Evolutionary conservation across 2,329 filamentous ascomycete species (phyloP), one percentile per base, ranked within the genome.

Genomic region (Pseudohalonectria lignicola): DNA sequence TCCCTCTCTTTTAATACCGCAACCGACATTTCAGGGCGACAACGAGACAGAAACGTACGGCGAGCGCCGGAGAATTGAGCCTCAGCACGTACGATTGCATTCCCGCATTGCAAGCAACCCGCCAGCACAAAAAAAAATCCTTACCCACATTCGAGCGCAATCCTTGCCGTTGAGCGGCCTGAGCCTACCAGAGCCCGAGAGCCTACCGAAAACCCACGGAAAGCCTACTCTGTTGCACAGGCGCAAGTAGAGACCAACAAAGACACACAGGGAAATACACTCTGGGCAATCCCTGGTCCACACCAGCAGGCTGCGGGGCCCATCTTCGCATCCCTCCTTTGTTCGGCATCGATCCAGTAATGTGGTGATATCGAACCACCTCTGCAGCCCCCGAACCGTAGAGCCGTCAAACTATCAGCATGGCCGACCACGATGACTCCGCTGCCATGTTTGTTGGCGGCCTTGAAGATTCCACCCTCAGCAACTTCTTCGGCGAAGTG

Each of bases 391-490:
- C 31, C 31, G 37, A 34, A 15, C 37, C 21, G 25, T 30, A 13
- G 28, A 20, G 20, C 28, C 36, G 30, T 29, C 35, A 26, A 30
- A 29, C 25, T 21, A 32, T 19, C 30, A 20, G 3, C 34, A 40
- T 36, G 32, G 32, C 29, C 38, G 26, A 28, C 25, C 38, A 38
- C 36, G n/a, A 38, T 18, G 30, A 38, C 30, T 31, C 36, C 23
- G 25, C 59, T 47, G 57, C 57, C 52, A 57, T 66, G 43, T 67
- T 60, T 49, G n/a, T n/a, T n/a, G 62, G 62, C 52, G 58, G 67
- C 46, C 63, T 66, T 40, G 63, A 64, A 16, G 36, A 38, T 20
- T 20, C 36, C 16, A 26, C 29, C 20, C 36, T 38, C 15, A 17
- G 29, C 30, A 33, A 38, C 30, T 38, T 38, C 36, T 38, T 38